A percentile compares a stretch with the other conserved stretches of the same genome.
phyloP scores from a whole-genome alignment of 2,329 filamentous ascomycete genomes.

The Cladobotryum protrusum region DNA sequence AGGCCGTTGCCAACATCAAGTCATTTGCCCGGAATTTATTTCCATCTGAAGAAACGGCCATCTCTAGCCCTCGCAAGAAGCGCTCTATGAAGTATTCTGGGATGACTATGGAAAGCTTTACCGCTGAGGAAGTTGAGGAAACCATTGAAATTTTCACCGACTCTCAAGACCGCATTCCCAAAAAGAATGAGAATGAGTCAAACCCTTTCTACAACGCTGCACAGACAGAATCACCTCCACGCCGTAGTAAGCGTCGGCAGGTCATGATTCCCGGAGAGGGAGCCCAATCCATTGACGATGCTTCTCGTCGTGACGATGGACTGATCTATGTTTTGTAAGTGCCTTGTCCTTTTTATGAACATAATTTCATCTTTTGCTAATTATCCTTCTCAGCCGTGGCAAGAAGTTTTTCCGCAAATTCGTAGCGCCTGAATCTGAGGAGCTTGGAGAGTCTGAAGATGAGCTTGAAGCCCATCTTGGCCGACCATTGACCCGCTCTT shows the following conservation, averaged over 20 bases:
- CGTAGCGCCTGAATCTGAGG: conserved; percentile 31
- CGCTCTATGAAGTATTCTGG: conserved; percentile 52
- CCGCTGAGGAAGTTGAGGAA: conserved; percentile 48
- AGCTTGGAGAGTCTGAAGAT: conserved; percentile 27
- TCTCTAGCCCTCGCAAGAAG: conserved; percentile 54
- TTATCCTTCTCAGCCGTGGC: conserved; percentile 55
- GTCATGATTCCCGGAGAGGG: conserved; percentile 53
- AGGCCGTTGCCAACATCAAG: conserved; percentile 45
- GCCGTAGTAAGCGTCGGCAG: conserved; percentile 49
- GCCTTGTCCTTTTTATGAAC: not conserved
- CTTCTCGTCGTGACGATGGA: conserved; percentile 61
- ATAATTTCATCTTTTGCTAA: conserved; percentile 17
- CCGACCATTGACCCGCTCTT: conserved; percentile 56
- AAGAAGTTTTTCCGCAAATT: conserved; percentile 73
- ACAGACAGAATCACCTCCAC: conserved; percentile 35
- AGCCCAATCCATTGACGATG: conserved; percentile 54
- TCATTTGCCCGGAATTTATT: conserved; percentile 58
- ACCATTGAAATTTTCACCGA: conserved; percentile 73
- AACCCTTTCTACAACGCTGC: conserved; percentile 63
- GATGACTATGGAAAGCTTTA: conserved; percentile 52
- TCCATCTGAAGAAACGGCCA: conserved; percentile 49
- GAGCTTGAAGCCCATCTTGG: conserved; percentile 30
- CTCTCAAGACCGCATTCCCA: conserved; percentile 69
- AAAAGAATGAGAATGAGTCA: conserved; percentile 55
- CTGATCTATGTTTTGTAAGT: conserved; percentile 74